These are phyloP conservation scores for Ceratocystis destructans DNA, from an alignment of 2,329 filamentous ascomycete genomes.

Conservation along the genomic window DNA sequence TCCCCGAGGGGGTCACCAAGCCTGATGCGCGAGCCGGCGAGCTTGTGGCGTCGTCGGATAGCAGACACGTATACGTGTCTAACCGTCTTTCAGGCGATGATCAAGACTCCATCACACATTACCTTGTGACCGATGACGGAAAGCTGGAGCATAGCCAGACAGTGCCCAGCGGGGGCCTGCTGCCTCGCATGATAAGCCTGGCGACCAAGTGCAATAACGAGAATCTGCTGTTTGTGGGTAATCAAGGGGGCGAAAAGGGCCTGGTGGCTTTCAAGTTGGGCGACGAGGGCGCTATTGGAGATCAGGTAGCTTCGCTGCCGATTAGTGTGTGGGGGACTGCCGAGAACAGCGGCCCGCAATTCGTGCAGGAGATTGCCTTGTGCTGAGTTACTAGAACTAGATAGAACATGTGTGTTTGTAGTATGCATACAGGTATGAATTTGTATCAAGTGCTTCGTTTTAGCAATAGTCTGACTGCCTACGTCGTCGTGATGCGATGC, in stretches of 20 bases:
- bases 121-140: conserved; percentile 26
- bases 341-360: conserved; percentile 13
- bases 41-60: conserved; percentile 31
- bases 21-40: conserved; percentile 33
- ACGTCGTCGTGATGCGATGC: neutral
- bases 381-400: neutral
- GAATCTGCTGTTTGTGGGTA: conserved; percentile 32
- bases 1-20: conserved; percentile 21
- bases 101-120: conserved; percentile 37
- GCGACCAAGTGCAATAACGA: conserved; percentile 25
- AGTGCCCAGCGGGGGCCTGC: conserved; percentile 27
- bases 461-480: neutral
- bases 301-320: conserved; percentile 11
- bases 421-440: neutral
- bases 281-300: conserved; percentile 24
- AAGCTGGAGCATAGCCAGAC: conserved; percentile 27
- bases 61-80: conserved; percentile 36
- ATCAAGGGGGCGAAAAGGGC: conserved; percentile 31
- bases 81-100: conserved; percentile 35
- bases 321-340: conserved; percentile 11
- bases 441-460: neutral
- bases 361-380: conserved; percentile 14
- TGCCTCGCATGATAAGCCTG: conserved; percentile 34
- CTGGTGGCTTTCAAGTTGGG: conserved; percentile 30
- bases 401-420: neutral